These are phyloP conservation scores for Kwoniella shivajii DNA, from an alignment of 1,284 basidiomycete species.

Conservation along the genomic window DNA sequence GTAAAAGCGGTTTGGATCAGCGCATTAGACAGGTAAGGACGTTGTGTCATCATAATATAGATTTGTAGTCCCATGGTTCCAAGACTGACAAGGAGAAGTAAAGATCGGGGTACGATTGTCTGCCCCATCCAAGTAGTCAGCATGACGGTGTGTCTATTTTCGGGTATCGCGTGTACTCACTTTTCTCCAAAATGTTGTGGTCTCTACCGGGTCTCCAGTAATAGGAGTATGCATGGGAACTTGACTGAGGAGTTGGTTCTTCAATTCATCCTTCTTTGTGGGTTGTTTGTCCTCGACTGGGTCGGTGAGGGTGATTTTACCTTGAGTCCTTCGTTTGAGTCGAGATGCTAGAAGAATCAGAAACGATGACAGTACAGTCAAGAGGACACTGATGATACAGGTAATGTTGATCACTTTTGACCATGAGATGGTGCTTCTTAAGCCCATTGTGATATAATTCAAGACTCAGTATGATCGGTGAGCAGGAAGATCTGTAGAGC, in stretches of 20 bases:
- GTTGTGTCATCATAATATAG: not conserved
- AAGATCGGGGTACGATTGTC: constrained; percentile 1
- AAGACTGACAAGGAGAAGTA: constrained; percentile 4
- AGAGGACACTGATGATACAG: not conserved
- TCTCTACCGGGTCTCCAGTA: constrained; percentile 29
- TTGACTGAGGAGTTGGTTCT: constrained; percentile 2
- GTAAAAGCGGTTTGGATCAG: not conserved
- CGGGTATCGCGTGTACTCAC: constrained; percentile 17
- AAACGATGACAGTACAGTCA: constrained; percentile 3
- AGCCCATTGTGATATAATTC: too few species aligned
- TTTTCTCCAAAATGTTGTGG: constrained; percentile 23
- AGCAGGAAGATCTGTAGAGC: too few species aligned
- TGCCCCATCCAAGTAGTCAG: not conserved
- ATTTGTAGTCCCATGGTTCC: constrained; percentile 4
- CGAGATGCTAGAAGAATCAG: not conserved
- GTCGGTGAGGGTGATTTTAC: constrained; percentile 2
- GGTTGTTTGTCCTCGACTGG: not conserved
- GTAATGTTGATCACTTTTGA: constrained; percentile 6
- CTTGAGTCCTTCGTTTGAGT: not conserved
- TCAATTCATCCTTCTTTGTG: constrained; percentile 10
- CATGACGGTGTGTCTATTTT: not conserved
- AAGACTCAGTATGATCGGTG: too few species aligned
- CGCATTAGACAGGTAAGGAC: not conserved
- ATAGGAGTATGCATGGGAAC: constrained; percentile 4
- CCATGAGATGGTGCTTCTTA: too few species aligned